These are phyloP conservation scores for Dovyalis caffra DNA, from an alignment of 345 rosid species.

Conservation along the genomic window DNA sequence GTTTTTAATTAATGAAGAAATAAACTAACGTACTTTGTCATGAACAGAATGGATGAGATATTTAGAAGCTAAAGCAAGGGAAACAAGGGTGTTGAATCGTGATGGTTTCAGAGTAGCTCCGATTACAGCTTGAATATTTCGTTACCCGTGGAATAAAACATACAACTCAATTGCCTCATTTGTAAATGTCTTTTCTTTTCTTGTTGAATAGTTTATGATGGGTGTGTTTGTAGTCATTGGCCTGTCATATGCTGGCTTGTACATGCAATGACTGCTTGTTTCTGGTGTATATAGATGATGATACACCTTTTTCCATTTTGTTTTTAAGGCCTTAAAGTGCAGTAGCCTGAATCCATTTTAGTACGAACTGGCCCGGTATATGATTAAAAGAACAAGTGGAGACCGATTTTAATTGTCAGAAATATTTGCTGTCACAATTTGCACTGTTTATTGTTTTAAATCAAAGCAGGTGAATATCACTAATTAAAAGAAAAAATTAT, in stretches of 20 bases:
- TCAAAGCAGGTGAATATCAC: no score
- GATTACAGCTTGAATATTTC: neutral
- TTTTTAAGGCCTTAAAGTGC: neutral
- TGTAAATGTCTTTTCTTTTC: slow-evolving; percentile 3
- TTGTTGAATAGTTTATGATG: neutral
- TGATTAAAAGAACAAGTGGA: neutral
- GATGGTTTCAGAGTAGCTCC: neutral
- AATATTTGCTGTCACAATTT: neutral
- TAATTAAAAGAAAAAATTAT: no score
- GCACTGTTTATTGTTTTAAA: no score
- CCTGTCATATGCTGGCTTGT: slow-evolving; percentile 7
- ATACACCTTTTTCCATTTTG: neutral
- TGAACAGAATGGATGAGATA: neutral
- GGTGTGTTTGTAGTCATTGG: neutral
- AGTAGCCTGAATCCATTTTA: neutral
- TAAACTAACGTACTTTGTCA: neutral
- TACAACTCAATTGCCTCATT: no score
- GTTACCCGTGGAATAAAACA: neutral
- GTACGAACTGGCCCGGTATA: neutral
- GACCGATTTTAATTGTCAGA: neutral
- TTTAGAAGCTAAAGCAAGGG: neutral
- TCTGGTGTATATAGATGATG: no score
- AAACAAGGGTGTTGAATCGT: neutral
- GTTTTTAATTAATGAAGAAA: no score
- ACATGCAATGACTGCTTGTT: slow-evolving; percentile 4